Evolutionary conservation across 768 basidiomycete genomes (phyloP).

Genomic region (Xerocomellus amylosporus): DNA sequence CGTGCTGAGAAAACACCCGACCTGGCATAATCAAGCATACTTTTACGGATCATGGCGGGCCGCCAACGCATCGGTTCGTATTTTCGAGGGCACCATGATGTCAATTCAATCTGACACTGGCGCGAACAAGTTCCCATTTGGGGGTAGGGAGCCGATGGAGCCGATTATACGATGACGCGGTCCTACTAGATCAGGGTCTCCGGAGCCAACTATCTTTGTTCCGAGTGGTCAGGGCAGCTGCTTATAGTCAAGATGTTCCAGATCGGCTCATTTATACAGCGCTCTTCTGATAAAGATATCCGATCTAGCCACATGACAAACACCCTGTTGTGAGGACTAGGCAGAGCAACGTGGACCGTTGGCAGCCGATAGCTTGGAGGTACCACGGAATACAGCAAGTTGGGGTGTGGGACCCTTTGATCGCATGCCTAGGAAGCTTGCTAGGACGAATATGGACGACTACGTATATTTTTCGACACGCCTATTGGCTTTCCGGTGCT

Average conservation of each 20-base stretch:
- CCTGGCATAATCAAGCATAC: background rate
- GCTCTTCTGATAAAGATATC: constrained; percentile 29
- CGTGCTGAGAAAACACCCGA: background rate
- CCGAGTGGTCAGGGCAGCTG: constrained; percentile 24
- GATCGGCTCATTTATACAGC: constrained; percentile 13
- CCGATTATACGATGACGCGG: constrained; percentile 20
- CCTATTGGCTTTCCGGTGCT: constrained; percentile 22
- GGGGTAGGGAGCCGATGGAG: constrained; percentile 17
- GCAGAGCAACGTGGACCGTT: constrained; percentile 20
- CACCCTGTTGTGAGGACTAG: constrained; percentile 13
- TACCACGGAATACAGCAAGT: constrained; percentile 27
- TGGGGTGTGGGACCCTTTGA: constrained; percentile 28
- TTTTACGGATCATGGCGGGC: constrained; percentile 8
- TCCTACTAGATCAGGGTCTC: constrained; percentile 22
- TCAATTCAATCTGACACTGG: constrained; percentile 5
- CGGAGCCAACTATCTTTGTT: constrained; percentile 24
- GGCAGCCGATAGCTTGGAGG: constrained; percentile 15
- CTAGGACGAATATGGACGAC: constrained; percentile 28
- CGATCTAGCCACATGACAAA: constrained; percentile 33
- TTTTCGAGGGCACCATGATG: background rate
- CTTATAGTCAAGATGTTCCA: constrained; percentile 22
- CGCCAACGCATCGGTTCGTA: background rate
- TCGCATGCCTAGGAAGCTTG: constrained; percentile 19
- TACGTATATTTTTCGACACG: constrained; percentile 30
- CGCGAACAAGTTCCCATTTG: constrained; percentile 10